Conservation (phyloP, 2,329 filamentous ascomycete species). For the Ophiosphaerella narmari region DNA sequence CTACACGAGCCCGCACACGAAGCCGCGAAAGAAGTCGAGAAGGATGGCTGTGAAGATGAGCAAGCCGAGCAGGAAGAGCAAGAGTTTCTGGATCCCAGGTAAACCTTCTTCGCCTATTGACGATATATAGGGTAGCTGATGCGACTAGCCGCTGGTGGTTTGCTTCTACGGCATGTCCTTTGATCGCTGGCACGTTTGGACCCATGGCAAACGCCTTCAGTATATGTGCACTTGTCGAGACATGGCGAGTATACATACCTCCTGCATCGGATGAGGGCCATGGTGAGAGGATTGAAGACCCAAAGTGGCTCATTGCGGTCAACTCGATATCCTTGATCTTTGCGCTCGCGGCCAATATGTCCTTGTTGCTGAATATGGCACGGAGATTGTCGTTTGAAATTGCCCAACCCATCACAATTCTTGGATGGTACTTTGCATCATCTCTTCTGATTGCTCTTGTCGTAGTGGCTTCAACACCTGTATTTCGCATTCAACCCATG, state of each 20-base stretch:
- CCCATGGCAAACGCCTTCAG: conserved; percentile 61
- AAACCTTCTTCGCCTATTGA: background rate
- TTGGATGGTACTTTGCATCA: conserved; percentile 62
- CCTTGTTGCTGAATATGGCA: conserved; percentile 64
- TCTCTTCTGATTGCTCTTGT: conserved; percentile 60
- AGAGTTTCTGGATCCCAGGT: conserved; percentile 53
- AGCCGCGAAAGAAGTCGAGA: conserved; percentile 53
- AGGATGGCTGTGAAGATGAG: conserved; percentile 36
- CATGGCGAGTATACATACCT: conserved; percentile 60
- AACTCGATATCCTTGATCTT: conserved; percentile 61
- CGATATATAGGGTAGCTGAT: conserved; percentile 7
- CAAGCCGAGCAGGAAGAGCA: conserved; percentile 48
- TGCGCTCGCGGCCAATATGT: conserved; percentile 59
- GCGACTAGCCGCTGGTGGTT: conserved; percentile 62
- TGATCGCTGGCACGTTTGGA: conserved; percentile 61
- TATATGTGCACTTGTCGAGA: conserved; percentile 60
- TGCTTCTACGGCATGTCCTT: conserved; percentile 62
- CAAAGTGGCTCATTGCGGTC: conserved; percentile 59
- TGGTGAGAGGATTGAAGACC: conserved; percentile 56
- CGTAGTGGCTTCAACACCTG: conserved; percentile 50
- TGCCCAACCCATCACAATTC: conserved; percentile 63
- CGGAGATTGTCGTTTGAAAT: conserved; percentile 58
- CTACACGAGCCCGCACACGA: conserved; percentile 56
- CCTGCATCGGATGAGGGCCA: conserved; percentile 51
- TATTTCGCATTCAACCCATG: conserved; percentile 51